Evolutionary conservation across 2,329 filamentous ascomycete species (phyloP), one percentile per base, ranked within the genome.

Genomic region (Sporothrix humicola): DNA sequence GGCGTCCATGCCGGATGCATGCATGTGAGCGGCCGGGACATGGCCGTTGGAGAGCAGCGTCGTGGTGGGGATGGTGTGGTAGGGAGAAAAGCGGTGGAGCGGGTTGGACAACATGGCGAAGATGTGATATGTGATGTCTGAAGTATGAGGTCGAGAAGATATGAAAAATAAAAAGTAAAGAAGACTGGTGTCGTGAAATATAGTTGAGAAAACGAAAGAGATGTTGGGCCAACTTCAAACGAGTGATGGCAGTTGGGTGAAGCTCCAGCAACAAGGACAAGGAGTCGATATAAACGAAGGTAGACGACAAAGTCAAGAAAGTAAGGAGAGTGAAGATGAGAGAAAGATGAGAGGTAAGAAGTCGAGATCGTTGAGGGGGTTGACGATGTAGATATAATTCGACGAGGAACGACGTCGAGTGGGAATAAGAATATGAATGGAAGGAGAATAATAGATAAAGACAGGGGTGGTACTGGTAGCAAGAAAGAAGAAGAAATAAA

Each of bases 31-130:
- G 75, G 86, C 85, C 26, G 84, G 82, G 10, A 87, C 81, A 79
- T 88, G 87, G 73, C 85, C 83, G 77, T 87, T 87, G 74, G 88
- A 86, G 74, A 89, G 81, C 77, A 89, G 84, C 74, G 85, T 85
- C 77, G 84, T 86, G 72, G 87, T 85, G 66, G 89, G 87, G 77
- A 88, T 81, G 75, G 84, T 84, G 78, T 89, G 87, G 79, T 90
- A 90, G 73, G 87, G 85, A 23, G 88, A 89, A 77, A 89, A 90
- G 59, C 88, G 87, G 78, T 90, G 88, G 52, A 90, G 85, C 73
- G 88, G 89, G 78, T 90, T 90, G 73, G 88, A 90, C 80, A 91
- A 81, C 89, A 91, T 91, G 72, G 82, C 86, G 83, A 76, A 23
- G 31, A 17, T 73, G 82, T 86, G 83, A 26, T 66, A 23, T 10